phyloP scores from a whole-genome alignment of 1,284 basidiomycete species.

The Ganoderma multipileum region DNA sequence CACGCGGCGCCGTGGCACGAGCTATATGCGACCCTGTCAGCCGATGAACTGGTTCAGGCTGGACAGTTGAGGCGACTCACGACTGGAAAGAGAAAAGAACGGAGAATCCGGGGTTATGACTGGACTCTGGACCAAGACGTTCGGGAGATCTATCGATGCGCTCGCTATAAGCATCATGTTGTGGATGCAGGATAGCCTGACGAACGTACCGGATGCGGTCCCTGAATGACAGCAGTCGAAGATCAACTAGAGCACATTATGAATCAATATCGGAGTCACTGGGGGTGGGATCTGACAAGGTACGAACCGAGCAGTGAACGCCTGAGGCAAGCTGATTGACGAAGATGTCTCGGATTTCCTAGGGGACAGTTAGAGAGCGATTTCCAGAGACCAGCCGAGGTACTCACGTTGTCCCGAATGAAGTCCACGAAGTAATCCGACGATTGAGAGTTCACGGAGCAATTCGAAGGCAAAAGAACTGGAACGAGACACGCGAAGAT shows the following conservation, averaged over 20 bases:
- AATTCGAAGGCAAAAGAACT: constrained; percentile 21
- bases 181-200: background rate
- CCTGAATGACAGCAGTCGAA: constrained; percentile 39
- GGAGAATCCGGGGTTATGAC: constrained; percentile 4
- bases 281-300: background rate
- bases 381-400: too few species aligned
- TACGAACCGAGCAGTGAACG: constrained; percentile 29
- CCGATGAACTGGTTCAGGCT: too few species aligned
- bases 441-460: background rate
- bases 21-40: background rate
- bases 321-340: constrained; percentile 27
- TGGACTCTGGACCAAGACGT: background rate
- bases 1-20: background rate
- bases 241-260: constrained; percentile 26
- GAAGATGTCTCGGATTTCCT: constrained; percentile 30
- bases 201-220: constrained; percentile 33
- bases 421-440: constrained; percentile 13
- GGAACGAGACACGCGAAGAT: background rate
- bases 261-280: background rate
- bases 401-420: constrained; percentile 27
- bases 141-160: background rate
- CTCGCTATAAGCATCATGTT: background rate
- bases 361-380: background rate
- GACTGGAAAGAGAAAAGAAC: background rate
- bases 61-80: background rate